Conservation (phyloP, 202 grass and related monocot genomes). For the Brachypodium distachyon region DNA sequence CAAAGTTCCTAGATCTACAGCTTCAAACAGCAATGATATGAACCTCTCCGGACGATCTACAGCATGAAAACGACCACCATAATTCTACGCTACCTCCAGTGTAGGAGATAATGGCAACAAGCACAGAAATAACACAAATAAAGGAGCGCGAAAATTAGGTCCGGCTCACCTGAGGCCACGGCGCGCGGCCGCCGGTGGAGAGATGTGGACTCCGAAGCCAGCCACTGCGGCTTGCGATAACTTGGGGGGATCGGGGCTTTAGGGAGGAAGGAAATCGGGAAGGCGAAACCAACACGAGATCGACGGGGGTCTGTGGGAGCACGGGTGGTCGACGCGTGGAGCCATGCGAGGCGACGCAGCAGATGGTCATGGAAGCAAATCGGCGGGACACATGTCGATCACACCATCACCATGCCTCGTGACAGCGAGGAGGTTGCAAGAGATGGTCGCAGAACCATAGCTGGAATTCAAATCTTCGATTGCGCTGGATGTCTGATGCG, state of each 20-base stretch:
- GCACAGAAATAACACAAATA: neutral
- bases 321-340: neutral
- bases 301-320: no score
- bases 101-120: neutral
- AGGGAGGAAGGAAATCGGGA: neutral
- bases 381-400: neutral
- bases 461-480: neutral
- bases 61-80: neutral
- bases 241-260: neutral
- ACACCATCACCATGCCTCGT: neutral
- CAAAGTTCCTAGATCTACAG: neutral
- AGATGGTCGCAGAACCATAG: neutral
- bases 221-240: neutral
- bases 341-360: neutral
- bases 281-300: neutral
- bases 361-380: neutral
- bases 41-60: neutral
- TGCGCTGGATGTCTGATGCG: neutral
- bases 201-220: neutral
- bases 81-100: neutral
- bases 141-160: neutral
- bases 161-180: constrained; percentile 20
- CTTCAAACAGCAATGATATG: neutral
- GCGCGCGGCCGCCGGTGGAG: neutral
- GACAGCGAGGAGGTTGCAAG: neutral